Percentiles rank a stretch among this genome's conserved stretches.
phyloP scores from a whole-genome alignment of 2,329 filamentous ascomycete species.

The Lasiodiplodia gonubiensis region DNA sequence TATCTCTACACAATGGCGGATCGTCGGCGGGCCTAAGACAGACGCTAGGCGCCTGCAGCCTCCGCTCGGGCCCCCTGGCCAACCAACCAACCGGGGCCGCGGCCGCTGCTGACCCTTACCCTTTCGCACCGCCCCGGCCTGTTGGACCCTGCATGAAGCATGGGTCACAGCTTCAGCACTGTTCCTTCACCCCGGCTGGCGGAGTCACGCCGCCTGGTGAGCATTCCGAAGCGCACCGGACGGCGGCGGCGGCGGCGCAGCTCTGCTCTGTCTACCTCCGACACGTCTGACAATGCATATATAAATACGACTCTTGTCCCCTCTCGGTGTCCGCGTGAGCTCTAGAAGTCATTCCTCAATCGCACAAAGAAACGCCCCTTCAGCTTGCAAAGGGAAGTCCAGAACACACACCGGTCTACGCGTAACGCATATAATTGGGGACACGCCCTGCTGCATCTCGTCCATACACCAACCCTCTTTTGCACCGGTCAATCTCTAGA shows the following conservation, averaged over 20 bases:
- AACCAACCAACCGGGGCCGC: slow-evolving; percentile 1
- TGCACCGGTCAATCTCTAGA: not conserved
- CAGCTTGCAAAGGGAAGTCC: slow-evolving; percentile 16
- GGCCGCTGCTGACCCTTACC: not conserved
- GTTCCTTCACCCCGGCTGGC: not conserved
- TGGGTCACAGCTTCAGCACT: slow-evolving; percentile 17
- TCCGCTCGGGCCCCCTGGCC: slow-evolving; percentile 15
- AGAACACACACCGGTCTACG: slow-evolving; percentile 9
- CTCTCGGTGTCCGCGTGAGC: not conserved
- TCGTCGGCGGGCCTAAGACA: slow-evolving; percentile 1
- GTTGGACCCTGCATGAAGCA: slow-evolving; percentile 15
- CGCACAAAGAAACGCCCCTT: slow-evolving; percentile 1
- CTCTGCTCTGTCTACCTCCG: not conserved
- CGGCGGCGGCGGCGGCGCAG: slow-evolving; percentile 1
- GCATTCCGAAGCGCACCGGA: slow-evolving; percentile 12
- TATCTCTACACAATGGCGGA: slow-evolving; percentile 5
- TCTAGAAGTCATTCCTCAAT: not conserved
- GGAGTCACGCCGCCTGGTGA: slow-evolving; percentile 1
- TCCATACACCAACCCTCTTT: not conserved
- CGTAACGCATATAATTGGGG: slow-evolving; percentile 12
- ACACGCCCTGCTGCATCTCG: slow-evolving; percentile 2
- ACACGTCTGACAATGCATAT: not conserved
- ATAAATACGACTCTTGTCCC: slow-evolving; percentile 12
- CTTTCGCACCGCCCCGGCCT: not conserved
- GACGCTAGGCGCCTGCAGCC: not conserved